Base-by-base conservation (phyloP, 352 stramenopile genomes). In the Plasmopara muralis region DNA sequence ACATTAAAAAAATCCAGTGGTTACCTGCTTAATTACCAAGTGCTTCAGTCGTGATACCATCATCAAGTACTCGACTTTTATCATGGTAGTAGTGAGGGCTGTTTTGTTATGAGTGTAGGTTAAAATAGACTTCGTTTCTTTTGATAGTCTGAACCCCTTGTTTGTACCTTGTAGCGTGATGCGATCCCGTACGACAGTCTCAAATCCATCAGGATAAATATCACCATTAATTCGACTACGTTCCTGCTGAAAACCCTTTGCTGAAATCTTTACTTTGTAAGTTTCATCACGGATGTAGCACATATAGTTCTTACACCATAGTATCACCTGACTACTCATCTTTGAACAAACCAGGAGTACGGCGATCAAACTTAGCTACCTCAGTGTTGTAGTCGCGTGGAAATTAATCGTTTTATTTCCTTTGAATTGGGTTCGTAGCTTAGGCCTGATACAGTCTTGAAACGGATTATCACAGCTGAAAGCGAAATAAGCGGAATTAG, bases 1-100 rank as follows among this genome's bases (percentile, higher is more conserved):
- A 18, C 38, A 43, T 28, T 28, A 43, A 43, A 43, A 43, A 43
- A 43, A 29, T 43, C 7, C 15, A 43, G 15, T 43, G 38, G 38
- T 43, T 43, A 43, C 0, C 9, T 43, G 38, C 38, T 43, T 43
- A 43, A 43, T 25, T 43, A 43, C 28, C 15, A 43, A 28, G 38
- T 43, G 13, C 13, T 43, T 43, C 15, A 18, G 38, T 43, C 9
- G 38, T 43, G 38, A 28, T 25, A 43, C 38, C 13, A 43, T 43
- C 14, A 43, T 43, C 38, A 43, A 5, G 31, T 35, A 35, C 10
- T 6, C 31, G 31, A 35, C 10, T 1, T 35, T 35, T 12, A 12
- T 35, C 31, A 6, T 43, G 18, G 14, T 43, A 43, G 13, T 43
- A 43, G 35, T 43, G 14, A 43, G 38, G 7, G n/a, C 15, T 43